Conservation (phyloP, 129 eudicot genomes). For the Escallonia herrerae region DNA sequence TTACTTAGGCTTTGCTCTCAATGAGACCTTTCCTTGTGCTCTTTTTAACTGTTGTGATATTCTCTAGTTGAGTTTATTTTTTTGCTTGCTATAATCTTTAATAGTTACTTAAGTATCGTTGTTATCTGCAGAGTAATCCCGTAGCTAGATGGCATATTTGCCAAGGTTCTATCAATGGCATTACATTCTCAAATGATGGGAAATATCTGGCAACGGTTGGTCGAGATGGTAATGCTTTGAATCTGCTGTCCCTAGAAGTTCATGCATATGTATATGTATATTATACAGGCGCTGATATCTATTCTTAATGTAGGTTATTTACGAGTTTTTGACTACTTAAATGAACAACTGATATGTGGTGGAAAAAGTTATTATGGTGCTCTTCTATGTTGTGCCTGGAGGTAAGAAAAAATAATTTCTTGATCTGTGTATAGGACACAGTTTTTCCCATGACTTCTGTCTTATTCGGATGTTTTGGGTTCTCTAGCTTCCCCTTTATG, state of each 20-base stretch:
- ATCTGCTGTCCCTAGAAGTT: neutral
- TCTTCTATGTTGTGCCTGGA: slow-evolving; percentile 91
- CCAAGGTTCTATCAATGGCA: slow-evolving; percentile 73
- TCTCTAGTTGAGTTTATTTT: too few relatives aligned
- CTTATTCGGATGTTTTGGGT: neutral
- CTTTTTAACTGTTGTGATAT: too few relatives aligned
- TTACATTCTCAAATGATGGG: slow-evolving; percentile 74
- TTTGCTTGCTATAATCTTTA: neutral
- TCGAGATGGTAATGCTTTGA: slow-evolving; percentile 62
- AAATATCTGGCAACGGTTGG: slow-evolving; percentile 76
- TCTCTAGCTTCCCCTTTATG: neutral
- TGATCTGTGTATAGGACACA: neutral
- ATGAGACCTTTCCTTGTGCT: too few relatives aligned
- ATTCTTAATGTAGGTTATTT: slow-evolving; percentile 48
- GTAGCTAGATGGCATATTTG: slow-evolving; percentile 88
- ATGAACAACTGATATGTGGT: slow-evolving; percentile 78
- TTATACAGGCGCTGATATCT: neutral
- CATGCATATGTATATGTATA: neutral
- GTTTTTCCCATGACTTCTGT: slow-evolving; percentile 5
- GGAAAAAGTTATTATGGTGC: slow-evolving; percentile 92
- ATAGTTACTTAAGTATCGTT: neutral
- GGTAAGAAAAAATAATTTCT: slow-evolving; percentile 26
- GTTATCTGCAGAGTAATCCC: slow-evolving; percentile 50
- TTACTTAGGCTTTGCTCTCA: too few relatives aligned
- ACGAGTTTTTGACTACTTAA: slow-evolving; percentile 77